phyloP scores from a whole-genome alignment of 495 filamentous ascomycete species.

The Chaetomidium leptoderma region DNA sequence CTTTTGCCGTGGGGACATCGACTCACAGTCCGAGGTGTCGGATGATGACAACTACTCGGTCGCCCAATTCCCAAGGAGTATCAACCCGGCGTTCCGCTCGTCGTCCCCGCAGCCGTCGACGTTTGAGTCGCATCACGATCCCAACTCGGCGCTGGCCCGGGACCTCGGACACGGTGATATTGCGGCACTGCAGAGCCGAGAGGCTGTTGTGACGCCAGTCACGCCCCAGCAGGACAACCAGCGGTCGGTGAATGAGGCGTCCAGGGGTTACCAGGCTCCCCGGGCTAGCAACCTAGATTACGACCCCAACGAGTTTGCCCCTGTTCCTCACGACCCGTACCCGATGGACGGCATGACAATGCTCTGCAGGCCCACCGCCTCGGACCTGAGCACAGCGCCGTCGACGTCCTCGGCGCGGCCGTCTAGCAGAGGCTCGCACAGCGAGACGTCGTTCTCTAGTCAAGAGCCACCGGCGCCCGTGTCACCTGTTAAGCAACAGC shows the following conservation, averaged over 20 bases:
- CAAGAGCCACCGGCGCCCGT: slow-evolving; percentile 55
- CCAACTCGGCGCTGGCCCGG: slow-evolving; percentile 61
- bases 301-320: slow-evolving; percentile 57
- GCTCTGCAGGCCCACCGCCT: slow-evolving; percentile 85
- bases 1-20: slow-evolving; percentile 88
- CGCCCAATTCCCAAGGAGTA: slow-evolving; percentile 89
- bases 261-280: slow-evolving; percentile 27
- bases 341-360: slow-evolving; percentile 98
- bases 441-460: slow-evolving; percentile 92
- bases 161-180: slow-evolving; percentile 54
- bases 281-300: slow-evolving; percentile 38
- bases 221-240: slow-evolving; percentile 22
- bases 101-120: slow-evolving; percentile 79
- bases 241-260: slow-evolving; percentile 6
- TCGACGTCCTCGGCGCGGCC: slow-evolving; percentile 62
- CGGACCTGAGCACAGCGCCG: slow-evolving; percentile 74
- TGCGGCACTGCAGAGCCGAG: slow-evolving; percentile 49
- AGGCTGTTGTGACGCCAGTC: slow-evolving; percentile 49
- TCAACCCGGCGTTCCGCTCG: slow-evolving; percentile 90
- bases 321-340: slow-evolving; percentile 87
- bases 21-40: slow-evolving; percentile 73
- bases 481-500: slow-evolving; percentile 47
- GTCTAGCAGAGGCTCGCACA: slow-evolving; percentile 83
- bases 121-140: slow-evolving; percentile 85
- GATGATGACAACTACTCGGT: slow-evolving; percentile 86